phyloP scores from a whole-genome alignment of 208 protist species.

The Leishmania braziliensis region DNA sequence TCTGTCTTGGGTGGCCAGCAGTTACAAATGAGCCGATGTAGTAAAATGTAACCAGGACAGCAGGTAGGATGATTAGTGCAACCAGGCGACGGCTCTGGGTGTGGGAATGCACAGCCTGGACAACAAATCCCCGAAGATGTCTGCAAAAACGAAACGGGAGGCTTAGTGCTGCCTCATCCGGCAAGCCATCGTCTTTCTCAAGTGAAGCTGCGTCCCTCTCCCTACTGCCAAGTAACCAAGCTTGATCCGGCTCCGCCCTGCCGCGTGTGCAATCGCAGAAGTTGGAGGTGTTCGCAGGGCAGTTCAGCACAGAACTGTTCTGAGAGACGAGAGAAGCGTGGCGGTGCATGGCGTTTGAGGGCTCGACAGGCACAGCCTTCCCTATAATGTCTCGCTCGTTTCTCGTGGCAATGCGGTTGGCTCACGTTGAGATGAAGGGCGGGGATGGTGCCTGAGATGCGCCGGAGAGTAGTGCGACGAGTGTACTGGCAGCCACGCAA shows the following conservation, averaged over 20 bases:
- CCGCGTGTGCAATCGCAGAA: neutral
- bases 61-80: neutral
- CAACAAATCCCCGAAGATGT: neutral
- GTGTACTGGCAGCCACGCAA: no score
- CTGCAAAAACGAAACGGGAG: neutral
- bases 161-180: neutral
- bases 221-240: neutral
- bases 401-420: no score
- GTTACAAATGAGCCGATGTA: no score
- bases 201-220: neutral
- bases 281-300: neutral
- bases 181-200: neutral
- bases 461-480: no score
- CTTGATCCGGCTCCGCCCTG: neutral
- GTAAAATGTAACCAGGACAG: neutral
- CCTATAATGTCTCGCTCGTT: no score
- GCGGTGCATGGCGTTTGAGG: no score
- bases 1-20: neutral
- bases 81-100: neutral
- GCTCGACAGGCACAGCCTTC: no score
- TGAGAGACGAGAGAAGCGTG: neutral
- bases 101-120: neutral
- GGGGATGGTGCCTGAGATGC: no score
- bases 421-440: no score
- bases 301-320: neutral